Evolutionary conservation across 352 stramenopile genomes (phyloP).

Genomic region (Achlya hypogyna): DNA sequence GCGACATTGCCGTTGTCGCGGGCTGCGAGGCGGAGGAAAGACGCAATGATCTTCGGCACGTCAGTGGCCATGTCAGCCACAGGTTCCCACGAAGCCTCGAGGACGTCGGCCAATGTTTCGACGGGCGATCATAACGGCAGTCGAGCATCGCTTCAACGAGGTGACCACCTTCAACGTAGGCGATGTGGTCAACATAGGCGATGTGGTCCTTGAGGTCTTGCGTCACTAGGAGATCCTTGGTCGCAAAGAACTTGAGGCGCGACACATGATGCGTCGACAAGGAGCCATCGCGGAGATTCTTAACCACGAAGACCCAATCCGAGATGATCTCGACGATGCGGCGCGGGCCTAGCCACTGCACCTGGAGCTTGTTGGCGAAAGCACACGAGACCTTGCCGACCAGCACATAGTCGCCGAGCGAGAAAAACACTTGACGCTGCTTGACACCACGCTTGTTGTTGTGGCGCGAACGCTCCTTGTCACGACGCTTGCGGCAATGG

Average conservation of each 20-base stretch:
- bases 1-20: background rate
- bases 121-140: background rate
- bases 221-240: slow-evolving; percentile 3
- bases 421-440: background rate
- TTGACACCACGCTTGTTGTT: background rate
- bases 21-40: background rate
- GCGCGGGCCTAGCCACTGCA: slow-evolving; percentile 12
- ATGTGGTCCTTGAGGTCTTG: slow-evolving; percentile 11
- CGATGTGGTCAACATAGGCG: too few relatives aligned
- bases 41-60: background rate
- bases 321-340: background rate
- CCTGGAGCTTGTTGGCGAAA: slow-evolving; percentile 6
- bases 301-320: slow-evolving; percentile 11
- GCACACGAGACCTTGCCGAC: slow-evolving; percentile 6
- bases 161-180: slow-evolving; percentile 18
- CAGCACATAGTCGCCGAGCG: slow-evolving; percentile 20
- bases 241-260: slow-evolving; percentile 19
- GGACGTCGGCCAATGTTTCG: slow-evolving; percentile 21
- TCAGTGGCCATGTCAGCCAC: background rate
- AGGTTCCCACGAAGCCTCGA: slow-evolving; percentile 22
- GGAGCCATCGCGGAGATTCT: slow-evolving; percentile 13
- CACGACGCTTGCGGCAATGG: background rate
- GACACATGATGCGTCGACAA: slow-evolving; percentile 17
- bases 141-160: slow-evolving; percentile 20
- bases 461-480: background rate